phyloP scores from a whole-genome alignment of 2,329 filamentous ascomycete genomes.

The Fonsecaea pugnacius region DNA sequence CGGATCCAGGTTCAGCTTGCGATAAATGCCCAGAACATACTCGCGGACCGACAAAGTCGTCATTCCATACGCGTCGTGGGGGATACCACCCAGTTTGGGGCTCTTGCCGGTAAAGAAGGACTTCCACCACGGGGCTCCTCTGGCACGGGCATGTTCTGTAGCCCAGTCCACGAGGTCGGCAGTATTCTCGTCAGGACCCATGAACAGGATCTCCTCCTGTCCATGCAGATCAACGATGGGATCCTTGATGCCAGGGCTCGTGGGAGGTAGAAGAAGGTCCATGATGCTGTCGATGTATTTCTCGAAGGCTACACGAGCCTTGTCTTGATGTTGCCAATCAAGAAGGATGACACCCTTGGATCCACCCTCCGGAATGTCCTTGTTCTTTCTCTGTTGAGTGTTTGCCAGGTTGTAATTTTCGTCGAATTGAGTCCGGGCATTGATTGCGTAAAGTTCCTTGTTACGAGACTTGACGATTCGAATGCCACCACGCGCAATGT shows the following conservation, averaged over 20 bases:
- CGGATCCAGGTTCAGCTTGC: constrained; percentile 89
- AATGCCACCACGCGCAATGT: constrained; percentile 95
- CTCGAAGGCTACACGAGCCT: constrained; percentile 88
- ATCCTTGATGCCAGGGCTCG: constrained; percentile 97
- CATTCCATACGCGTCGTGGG: constrained; percentile 96
- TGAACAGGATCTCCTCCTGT: constrained; percentile 95
- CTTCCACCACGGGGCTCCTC: constrained; percentile 98
- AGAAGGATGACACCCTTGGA: constrained; percentile 97
- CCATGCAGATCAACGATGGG: constrained; percentile 94
- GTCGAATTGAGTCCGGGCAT: constrained; percentile 93
- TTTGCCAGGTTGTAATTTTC: constrained; percentile 99
- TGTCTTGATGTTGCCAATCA: constrained; percentile 92
- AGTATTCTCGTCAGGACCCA: constrained; percentile 99
- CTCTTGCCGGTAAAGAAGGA: constrained; percentile 99
- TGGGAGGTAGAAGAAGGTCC: constrained; percentile 85
- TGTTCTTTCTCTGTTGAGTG: constrained; percentile 99
- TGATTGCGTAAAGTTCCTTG: constrained; percentile 94
- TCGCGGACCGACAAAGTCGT: constrained; percentile 95
- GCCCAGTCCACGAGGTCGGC: constrained; percentile 97
- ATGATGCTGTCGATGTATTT: constrained; percentile 99
- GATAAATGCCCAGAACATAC: constrained; percentile 95
- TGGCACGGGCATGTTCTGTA: constrained; percentile 85
- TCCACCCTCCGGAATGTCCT: constrained; percentile 97
- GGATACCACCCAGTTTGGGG: constrained; percentile 92
- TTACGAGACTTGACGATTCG: constrained; percentile 98